These are phyloP conservation scores for Cordia subcordata DNA, from an alignment of 257 asterid genomes.

Conservation along the genomic window DNA sequence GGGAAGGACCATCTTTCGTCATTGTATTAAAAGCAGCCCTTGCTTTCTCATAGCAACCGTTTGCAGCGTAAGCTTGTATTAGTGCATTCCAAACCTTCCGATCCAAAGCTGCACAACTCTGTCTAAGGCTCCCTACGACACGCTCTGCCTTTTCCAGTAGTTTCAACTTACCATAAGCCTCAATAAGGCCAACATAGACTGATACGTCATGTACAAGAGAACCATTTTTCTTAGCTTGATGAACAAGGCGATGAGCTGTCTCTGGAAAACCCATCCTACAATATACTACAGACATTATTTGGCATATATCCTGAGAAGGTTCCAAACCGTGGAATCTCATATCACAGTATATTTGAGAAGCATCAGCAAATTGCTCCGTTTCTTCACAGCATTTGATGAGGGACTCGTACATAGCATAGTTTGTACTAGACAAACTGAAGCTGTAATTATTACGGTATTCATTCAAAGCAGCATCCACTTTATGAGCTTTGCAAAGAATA, in stretches of 20 bases:
- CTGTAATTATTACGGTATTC: conserved; percentile 48
- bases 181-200: conserved; percentile 52
- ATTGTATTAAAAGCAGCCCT: conserved; percentile 87
- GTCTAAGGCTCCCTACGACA: conserved; percentile 56
- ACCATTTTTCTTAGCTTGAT: conserved; percentile 53
- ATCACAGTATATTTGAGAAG: conserved; percentile 85
- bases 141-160: conserved; percentile 76
- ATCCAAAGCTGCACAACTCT: conserved; percentile 44
- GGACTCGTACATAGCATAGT: conserved; percentile 56
- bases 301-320: conserved; percentile 55
- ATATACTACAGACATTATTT: conserved; percentile 43
- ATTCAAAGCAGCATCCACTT: conserved; percentile 72
- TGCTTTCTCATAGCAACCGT: conserved; percentile 89
- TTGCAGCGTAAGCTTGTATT: conserved; percentile 70
- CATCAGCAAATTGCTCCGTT: conserved; percentile 57
- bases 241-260: conserved; percentile 66
- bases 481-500: conserved; percentile 70
- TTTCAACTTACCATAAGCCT: conserved; percentile 73
- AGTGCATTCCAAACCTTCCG: conserved; percentile 79
- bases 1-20: conserved; percentile 95
- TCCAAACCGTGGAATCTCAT: conserved; percentile 70
- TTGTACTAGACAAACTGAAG: conserved; percentile 29
- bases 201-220: conserved; percentile 43
- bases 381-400: conserved; percentile 61
- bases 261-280: conserved; percentile 84